A percentile compares a stretch with the other conserved stretches of the same genome.
Conservation (phyloP, 805 yeast species). For the Kodamaea restingae region DNA sequence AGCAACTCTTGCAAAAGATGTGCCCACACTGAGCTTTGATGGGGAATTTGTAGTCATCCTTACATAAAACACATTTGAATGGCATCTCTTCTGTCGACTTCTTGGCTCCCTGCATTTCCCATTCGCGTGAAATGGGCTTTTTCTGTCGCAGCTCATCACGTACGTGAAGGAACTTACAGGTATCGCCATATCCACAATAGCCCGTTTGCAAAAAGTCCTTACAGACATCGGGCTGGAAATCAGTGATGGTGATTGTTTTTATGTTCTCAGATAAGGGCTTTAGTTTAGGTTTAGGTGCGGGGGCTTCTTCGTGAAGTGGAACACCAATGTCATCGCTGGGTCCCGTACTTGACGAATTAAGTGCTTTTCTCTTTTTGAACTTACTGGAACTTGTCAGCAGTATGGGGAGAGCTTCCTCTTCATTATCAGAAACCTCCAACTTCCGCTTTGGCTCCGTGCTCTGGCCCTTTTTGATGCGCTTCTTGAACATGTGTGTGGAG, state of each 20-base stretch:
- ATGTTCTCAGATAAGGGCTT: conserved; percentile 41
- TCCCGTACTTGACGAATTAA: neutral
- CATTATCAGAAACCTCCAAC: conserved; percentile 6
- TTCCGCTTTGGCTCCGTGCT: conserved; percentile 7
- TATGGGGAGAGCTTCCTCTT: neutral
- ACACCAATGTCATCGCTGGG: neutral
- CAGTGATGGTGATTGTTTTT: conserved; percentile 65
- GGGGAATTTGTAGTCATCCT: conserved; percentile 50
- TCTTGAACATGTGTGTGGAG: conserved; percentile 12
- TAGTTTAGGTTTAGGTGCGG: conserved; percentile 8
- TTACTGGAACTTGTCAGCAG: neutral
- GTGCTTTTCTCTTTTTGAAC: conserved; percentile 8
- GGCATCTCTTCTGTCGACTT: conserved; percentile 37
- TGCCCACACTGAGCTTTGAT: conserved; percentile 61
- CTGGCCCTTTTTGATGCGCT: conserved; percentile 9
- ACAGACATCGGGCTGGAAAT: conserved; percentile 91
- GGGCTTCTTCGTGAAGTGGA: conserved; percentile 9
- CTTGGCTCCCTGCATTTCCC: conserved; percentile 48
- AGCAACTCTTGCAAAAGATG: conserved; percentile 61
- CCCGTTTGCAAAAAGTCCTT: conserved; percentile 90
- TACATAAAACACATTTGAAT: conserved; percentile 61
- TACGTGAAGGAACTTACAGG: conserved; percentile 89
- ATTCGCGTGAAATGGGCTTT: conserved; percentile 61
- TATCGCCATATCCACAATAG: conserved; percentile 95
- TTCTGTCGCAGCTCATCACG: conserved; percentile 80